Evolutionary conservation across 2,329 filamentous ascomycete species (phyloP).

Genomic region (Monilinia aucupariae): DNA sequence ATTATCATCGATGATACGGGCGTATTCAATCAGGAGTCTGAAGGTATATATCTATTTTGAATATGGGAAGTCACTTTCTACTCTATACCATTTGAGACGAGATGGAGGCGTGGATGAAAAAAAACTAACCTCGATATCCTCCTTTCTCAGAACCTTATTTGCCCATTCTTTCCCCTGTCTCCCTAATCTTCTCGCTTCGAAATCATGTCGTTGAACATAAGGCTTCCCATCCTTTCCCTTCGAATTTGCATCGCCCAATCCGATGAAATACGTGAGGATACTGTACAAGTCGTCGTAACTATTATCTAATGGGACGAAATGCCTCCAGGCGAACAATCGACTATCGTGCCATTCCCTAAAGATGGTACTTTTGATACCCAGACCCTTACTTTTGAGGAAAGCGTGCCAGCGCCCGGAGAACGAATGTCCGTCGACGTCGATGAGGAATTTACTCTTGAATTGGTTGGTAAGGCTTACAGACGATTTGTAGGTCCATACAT

Average conservation of each 20-base stretch:
- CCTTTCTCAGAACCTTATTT: conserved; percentile 60
- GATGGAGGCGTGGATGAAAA: too few relatives aligned
- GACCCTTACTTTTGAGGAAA: conserved; percentile 62
- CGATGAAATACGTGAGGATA: conserved; percentile 69
- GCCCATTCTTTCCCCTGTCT: conserved; percentile 65
- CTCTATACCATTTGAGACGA: neutral
- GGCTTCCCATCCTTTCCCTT: conserved; percentile 44
- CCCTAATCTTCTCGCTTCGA: conserved; percentile 61
- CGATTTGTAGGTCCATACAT: conserved; percentile 45
- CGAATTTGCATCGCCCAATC: conserved; percentile 48
- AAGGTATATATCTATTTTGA: conserved; percentile 53
- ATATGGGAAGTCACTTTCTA: neutral
- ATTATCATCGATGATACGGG: conserved; percentile 38
- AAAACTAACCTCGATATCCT: conserved; percentile 63
- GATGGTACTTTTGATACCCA: conserved; percentile 73
- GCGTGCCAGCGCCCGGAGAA: conserved; percentile 64
- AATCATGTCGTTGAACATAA: conserved; percentile 40
- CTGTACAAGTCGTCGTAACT: conserved; percentile 66
- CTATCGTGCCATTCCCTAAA: conserved; percentile 79
- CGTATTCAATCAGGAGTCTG: conserved; percentile 61
- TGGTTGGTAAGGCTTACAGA: conserved; percentile 52
- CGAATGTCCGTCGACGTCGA: conserved; percentile 71
- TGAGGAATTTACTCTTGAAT: conserved; percentile 61
- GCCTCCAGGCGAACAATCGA: conserved; percentile 68
- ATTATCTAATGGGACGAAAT: conserved; percentile 76